Percentiles rank a stretch among this genome's conserved stretches.
Evolutionary conservation across 331 rosid species (phyloP).

Genomic region (Dryas integrifolia): DNA sequence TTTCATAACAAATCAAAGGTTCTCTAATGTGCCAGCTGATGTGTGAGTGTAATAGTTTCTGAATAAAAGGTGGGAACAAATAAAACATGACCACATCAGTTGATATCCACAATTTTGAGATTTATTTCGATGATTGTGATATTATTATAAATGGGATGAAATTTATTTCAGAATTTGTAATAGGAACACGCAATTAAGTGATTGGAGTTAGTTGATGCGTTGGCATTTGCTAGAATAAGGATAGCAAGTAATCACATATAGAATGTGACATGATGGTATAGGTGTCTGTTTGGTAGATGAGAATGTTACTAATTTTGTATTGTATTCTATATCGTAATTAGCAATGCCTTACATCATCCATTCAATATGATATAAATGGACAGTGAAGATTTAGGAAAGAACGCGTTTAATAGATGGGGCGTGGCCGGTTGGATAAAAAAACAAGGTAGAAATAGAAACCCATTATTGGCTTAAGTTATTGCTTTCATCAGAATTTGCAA

Average conservation of each 20-base stretch:
- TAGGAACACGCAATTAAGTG: not conserved
- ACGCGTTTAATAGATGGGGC: not conserved
- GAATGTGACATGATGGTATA: not conserved
- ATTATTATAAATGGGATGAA: not conserved
- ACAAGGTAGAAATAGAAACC: not conserved
- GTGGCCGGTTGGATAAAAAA: slow-evolving; percentile 3
- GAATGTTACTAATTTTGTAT: not conserved
- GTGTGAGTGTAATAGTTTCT: too few relatives aligned
- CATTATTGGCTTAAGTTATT: not conserved
- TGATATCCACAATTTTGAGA: too few relatives aligned
- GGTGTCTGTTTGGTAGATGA: not conserved
- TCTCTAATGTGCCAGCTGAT: too few relatives aligned
- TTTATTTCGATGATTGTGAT: not conserved
- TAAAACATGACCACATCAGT: not conserved
- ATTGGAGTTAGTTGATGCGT: not conserved
- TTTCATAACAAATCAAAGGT: too few relatives aligned
- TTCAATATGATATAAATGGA: not conserved
- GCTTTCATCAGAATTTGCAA: not conserved
- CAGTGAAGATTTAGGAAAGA: not conserved
- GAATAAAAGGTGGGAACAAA: not conserved
- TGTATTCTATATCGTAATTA: too few relatives aligned
- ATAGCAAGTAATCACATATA: not conserved
- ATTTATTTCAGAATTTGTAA: not conserved
- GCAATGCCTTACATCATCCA: not conserved
- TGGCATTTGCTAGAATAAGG: slow-evolving; percentile 2